phyloP scores from a whole-genome alignment of 2,329 filamentous ascomycete species.

The Aspergillus texensis region DNA sequence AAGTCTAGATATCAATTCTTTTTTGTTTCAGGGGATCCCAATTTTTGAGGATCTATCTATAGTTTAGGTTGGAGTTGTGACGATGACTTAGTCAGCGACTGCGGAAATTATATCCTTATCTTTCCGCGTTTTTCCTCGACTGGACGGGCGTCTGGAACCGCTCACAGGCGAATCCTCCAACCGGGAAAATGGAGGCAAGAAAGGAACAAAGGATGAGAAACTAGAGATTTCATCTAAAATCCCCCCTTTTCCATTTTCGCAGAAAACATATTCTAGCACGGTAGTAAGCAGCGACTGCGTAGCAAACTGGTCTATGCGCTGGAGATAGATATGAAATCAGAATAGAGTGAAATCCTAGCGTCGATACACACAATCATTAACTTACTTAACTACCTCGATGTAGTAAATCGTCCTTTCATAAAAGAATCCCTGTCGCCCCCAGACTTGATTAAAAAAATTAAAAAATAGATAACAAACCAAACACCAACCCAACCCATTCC shows the following conservation, averaged over 20 bases:
- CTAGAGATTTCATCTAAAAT: not conserved
- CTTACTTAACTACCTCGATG: not conserved
- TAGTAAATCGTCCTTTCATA: not conserved
- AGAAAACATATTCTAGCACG: not conserved
- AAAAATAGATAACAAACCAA: too few species aligned
- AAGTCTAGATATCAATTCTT: not conserved
- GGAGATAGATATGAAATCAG: not conserved
- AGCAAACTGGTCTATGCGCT: not conserved
- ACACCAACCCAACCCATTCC: not conserved
- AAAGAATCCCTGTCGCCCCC: not conserved
- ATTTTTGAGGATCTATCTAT: slow-evolving; percentile 3
- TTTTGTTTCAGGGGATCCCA: slow-evolving; percentile 1
- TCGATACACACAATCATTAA: not conserved
- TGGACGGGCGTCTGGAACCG: too few species aligned
- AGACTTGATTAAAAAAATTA: not conserved
- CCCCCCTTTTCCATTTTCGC: not conserved
- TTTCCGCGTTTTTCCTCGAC: not conserved
- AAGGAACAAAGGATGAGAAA: not conserved
- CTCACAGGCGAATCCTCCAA: too few species aligned
- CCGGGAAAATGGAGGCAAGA: not conserved
- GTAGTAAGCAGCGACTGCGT: too few species aligned
- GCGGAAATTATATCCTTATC: not conserved
- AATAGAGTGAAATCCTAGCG: not conserved
- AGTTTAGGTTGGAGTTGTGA: not conserved
- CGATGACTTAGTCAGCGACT: not conserved